Evolutionary conservation across 495 filamentous ascomycete genomes (phyloP), one percentile per base, ranked within the genome.

Genomic region (Tuber umbilicatum): DNA sequence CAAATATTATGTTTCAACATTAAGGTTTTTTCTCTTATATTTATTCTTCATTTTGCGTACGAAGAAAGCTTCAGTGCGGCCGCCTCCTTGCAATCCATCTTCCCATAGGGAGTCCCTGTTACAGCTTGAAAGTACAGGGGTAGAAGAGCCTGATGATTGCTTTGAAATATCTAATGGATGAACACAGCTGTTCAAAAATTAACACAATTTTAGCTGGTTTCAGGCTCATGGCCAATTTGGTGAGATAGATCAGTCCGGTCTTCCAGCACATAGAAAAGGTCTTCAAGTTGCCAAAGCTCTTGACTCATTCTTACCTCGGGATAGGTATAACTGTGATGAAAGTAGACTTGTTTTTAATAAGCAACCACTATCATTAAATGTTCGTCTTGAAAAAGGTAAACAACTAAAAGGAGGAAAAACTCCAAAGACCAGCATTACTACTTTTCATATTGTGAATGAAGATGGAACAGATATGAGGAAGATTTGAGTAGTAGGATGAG

Each of bases 161-260:
- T 78, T 78, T 38, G 76, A 78, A 68, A 78, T 78, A 70, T 73
- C 70, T 17, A 77, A 71, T 60, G 76, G 73, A 17, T 78, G 74
- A 71, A 71, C 76, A 16, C 76, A 78, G 71, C 70, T 71, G n/a
- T 78, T 78, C 31, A 78, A 78, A 69, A 74, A 78, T 41, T 70
- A 74, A 10, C 71, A 78, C 70, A 78, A 78, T 45, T 76, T 78
- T 40, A 74, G 76, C 45, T 70, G 76, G 10, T 74, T 76, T 60
- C 76, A 78, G 50, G 73, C 71, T 38, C 74, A 78, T 27, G 68
- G 70, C 16, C 76, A 78, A 43, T 67, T 68, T 45, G 41, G 41
- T 10, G 3, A 5, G 7, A 10, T 73, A n/a, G 76, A 78, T 45
- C 41, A 73, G 55, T 37, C 71, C 7, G 50, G 71, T 19, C 73